Evolutionary conservation across 2,329 filamentous ascomycete genomes (phyloP).

Genomic region (Coleophoma crateriformis): DNA sequence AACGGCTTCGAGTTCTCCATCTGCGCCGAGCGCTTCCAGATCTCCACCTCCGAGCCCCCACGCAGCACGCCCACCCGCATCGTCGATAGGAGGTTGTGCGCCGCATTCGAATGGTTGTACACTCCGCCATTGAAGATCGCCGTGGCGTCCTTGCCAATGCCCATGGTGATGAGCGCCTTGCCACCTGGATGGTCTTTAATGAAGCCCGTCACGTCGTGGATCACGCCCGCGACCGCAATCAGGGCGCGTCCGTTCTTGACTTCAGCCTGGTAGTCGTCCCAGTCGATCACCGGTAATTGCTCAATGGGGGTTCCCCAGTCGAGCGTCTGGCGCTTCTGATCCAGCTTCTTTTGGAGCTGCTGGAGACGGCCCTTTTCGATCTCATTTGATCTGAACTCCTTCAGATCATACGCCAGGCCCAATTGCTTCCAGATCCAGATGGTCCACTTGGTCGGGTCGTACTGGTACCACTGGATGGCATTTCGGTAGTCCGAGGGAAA

Average conservation of each 20-base stretch:
- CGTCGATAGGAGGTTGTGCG: conserved; percentile 78
- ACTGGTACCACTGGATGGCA: conserved; percentile 82
- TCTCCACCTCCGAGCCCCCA: conserved; percentile 79
- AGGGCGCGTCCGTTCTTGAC: conserved; percentile 69
- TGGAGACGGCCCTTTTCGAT: conserved; percentile 85
- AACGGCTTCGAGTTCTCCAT: conserved; percentile 75
- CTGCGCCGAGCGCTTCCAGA: conserved; percentile 74
- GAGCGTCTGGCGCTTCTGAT: conserved; percentile 70
- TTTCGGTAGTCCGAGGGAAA: conserved; percentile 93
- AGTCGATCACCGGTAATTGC: conserved; percentile 74
- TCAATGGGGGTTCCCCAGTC: conserved; percentile 82
- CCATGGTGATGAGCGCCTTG: conserved; percentile 73
- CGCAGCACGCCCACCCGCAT: conserved; percentile 81
- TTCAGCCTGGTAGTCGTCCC: conserved; percentile 76
- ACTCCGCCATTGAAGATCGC: conserved; percentile 86
- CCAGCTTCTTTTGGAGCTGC: conserved; percentile 84
- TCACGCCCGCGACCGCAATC: conserved; percentile 71
- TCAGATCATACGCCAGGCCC: conserved; percentile 76
- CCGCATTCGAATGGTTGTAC: conserved; percentile 80
- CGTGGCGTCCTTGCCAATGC: conserved; percentile 79
- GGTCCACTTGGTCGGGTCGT: conserved; percentile 83
- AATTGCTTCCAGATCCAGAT: conserved; percentile 79
- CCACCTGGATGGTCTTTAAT: conserved; percentile 83
- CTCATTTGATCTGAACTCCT: conserved; percentile 83
- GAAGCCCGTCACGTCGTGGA: conserved; percentile 77